Conservation (phyloP, 805 yeast genomes). For the Zygoascus flipseniorum region DNA sequence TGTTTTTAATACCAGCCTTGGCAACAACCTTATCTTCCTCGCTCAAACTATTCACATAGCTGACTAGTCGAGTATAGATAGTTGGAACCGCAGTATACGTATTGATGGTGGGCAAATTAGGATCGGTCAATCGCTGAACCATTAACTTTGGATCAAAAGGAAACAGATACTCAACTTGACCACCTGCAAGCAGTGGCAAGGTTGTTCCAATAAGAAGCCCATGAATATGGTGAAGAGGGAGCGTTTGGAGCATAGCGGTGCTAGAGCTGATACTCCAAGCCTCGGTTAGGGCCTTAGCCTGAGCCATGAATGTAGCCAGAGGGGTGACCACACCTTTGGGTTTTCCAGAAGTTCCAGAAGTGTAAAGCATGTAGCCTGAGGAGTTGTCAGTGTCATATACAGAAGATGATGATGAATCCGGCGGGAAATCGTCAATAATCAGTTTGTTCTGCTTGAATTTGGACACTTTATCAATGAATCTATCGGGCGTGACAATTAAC, state of each 20-base stretch:
- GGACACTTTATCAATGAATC: constrained; percentile 21
- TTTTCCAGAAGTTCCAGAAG: constrained; percentile 30
- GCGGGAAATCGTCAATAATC: constrained; percentile 15
- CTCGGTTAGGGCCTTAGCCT: constrained; percentile 24
- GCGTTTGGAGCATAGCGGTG: constrained; percentile 25
- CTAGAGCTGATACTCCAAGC: constrained; percentile 24
- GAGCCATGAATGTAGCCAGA: constrained; percentile 24
- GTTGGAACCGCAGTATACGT: constrained; percentile 31
- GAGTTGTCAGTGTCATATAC: neutral
- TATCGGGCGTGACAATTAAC: constrained; percentile 21
- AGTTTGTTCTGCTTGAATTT: constrained; percentile 13
- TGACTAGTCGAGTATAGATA: constrained; percentile 23
- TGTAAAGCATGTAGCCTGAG: constrained; percentile 27
- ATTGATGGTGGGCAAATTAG: constrained; percentile 20
- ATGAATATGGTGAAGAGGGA: constrained; percentile 30
- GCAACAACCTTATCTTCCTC: constrained; percentile 12
- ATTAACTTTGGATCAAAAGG: constrained; percentile 24
- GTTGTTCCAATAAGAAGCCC: constrained; percentile 28
- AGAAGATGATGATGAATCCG: neutral
- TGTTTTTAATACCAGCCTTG: constrained; percentile 12
- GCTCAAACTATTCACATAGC: constrained; percentile 13
- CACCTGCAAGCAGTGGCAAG: constrained; percentile 26
- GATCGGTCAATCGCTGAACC: constrained; percentile 14
- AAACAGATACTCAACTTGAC: constrained; percentile 24
- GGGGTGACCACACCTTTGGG: constrained; percentile 31